phyloP scores from a whole-genome alignment of 805 yeast genomes.

The Wickerhamomyces alni region DNA sequence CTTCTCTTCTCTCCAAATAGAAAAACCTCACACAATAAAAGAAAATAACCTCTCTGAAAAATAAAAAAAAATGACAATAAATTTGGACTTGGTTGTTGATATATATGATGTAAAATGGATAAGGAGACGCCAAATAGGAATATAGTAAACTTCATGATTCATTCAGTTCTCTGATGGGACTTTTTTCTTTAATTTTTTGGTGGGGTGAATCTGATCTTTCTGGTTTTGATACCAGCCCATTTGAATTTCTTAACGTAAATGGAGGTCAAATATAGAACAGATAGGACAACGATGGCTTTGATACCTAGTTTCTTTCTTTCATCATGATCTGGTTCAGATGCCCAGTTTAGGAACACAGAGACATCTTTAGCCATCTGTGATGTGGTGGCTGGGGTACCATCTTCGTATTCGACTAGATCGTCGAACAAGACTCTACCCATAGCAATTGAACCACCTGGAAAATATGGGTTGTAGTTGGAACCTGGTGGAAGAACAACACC shows the following conservation, averaged over 20 bases:
- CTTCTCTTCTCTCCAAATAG: no score
- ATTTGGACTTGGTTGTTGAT: not conserved
- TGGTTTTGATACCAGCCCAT: slow-evolving; percentile 93
- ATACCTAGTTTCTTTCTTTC: slow-evolving; percentile 96
- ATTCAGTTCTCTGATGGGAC: not conserved
- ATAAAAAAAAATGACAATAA: slow-evolving; percentile 4
- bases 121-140: slow-evolving; percentile 7
- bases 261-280: slow-evolving; percentile 74
- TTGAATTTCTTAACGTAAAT: slow-evolving; percentile 96
- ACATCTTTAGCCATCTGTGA: slow-evolving; percentile 99
- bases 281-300: slow-evolving; percentile 78
- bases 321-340: slow-evolving; percentile 97
- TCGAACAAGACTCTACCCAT: slow-evolving; percentile 98
- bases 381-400: slow-evolving; percentile 97
- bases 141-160: not conserved
- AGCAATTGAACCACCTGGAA: slow-evolving; percentile 99
- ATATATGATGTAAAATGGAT: slow-evolving; percentile 1
- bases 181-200: slow-evolving; percentile 55
- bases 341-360: slow-evolving; percentile 93
- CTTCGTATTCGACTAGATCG: slow-evolving; percentile 96
- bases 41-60: not conserved
- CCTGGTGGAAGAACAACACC: slow-evolving; percentile 93
- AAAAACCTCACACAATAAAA: not conserved
- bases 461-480: slow-evolving; percentile 97
- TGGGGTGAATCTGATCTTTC: slow-evolving; percentile 90